A percentile compares a stretch with the other conserved stretches of the same genome.
Conservation (phyloP, 192 early-diverging fungal genomes). For the Chytriomyces sp. region DNA sequence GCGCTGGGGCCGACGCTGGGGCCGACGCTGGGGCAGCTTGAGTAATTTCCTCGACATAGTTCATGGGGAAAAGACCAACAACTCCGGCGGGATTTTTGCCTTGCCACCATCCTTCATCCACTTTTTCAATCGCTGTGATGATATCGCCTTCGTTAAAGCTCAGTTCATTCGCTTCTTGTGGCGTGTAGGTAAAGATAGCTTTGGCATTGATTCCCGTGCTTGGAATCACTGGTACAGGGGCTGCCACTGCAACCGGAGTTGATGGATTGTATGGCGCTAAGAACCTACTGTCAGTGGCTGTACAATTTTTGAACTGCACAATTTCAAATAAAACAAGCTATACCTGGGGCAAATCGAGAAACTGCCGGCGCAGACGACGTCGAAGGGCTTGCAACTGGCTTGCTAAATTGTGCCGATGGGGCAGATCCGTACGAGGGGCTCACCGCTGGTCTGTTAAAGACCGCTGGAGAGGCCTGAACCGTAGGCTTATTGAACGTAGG, state of each 20-base stretch:
- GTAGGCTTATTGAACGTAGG: constrained; percentile 9
- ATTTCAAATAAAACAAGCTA: too few species aligned
- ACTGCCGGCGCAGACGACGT: too few species aligned
- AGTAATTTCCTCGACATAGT: constrained; percentile 45
- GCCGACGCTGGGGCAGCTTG: not conserved
- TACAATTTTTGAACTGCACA: too few species aligned
- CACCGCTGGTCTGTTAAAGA: not conserved
- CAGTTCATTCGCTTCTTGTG: constrained; percentile 82
- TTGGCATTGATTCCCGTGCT: constrained; percentile 13
- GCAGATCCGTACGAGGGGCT: not conserved
- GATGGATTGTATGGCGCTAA: not conserved
- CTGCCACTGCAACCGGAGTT: not conserved
- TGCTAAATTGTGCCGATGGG: not conserved
- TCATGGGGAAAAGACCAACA: constrained; percentile 81
- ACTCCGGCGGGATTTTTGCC: constrained; percentile 76
- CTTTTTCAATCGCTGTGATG: constrained; percentile 75
- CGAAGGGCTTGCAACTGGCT: not conserved
- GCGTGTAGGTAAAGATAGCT: constrained; percentile 30
- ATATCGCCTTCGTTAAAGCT: constrained; percentile 80
- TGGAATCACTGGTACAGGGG: not conserved
- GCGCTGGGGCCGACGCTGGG: not conserved
- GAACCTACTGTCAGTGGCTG: not conserved
- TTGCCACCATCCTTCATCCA: constrained; percentile 94
- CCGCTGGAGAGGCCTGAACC: not conserved
- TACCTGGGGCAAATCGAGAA: too few species aligned